Evolutionary conservation across 2,329 filamentous ascomycete species (phyloP).

Genomic region (Botrytis byssoidea): DNA sequence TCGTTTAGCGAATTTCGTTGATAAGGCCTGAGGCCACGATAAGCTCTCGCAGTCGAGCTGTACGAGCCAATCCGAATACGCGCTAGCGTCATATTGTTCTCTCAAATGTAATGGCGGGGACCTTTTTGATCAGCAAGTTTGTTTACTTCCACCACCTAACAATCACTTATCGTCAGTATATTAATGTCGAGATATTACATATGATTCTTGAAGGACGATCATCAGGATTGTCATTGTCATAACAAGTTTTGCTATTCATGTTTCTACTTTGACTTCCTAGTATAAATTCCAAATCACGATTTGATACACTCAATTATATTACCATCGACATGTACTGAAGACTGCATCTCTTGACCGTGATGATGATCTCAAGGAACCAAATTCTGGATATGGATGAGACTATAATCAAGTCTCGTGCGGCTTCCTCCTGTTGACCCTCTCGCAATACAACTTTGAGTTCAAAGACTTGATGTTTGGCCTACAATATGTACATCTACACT

Average conservation of each 20-base stretch:
- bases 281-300: not conserved
- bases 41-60: not conserved
- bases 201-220: not conserved
- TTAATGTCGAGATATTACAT: not conserved
- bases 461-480: not conserved
- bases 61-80: not conserved
- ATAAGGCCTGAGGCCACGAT: constrained; percentile 6
- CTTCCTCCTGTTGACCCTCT: not conserved
- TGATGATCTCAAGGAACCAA: not conserved
- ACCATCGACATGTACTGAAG: not conserved
- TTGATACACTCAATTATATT: not conserved
- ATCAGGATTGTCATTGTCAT: not conserved
- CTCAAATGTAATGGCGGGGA: not conserved
- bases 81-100: not conserved
- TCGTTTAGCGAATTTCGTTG: constrained; percentile 19
- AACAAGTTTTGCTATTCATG: not conserved
- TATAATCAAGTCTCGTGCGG: not conserved
- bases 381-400: not conserved
- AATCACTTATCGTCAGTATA: not conserved
- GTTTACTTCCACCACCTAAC: not conserved
- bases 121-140: not conserved
- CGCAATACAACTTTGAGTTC: not conserved
- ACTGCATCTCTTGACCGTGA: not conserved
- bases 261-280: not conserved
- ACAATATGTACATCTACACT: not conserved